Conservation (phyloP, 2,329 filamentous ascomycete genomes). For the Sclerotinia borealis region DNA sequence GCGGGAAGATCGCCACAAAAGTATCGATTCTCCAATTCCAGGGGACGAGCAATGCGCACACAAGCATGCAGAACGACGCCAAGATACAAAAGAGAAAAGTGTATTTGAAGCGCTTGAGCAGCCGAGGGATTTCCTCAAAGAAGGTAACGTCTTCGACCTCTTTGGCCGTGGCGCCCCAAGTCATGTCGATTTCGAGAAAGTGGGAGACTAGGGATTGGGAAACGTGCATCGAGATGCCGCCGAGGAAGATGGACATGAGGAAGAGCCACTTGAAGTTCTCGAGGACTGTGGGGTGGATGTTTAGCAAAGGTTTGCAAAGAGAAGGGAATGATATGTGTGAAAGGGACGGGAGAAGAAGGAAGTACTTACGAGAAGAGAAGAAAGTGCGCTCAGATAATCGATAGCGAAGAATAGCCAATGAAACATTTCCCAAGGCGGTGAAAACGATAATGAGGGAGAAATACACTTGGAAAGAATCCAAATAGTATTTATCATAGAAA, state of each 20-base stretch:
- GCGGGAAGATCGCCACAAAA: slow-evolving; percentile 70
- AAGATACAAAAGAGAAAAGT: slow-evolving; percentile 32
- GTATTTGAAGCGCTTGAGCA: slow-evolving; percentile 66
- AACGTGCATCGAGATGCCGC: slow-evolving; percentile 74
- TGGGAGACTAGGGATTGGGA: slow-evolving; percentile 73
- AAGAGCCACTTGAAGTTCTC: slow-evolving; percentile 71
- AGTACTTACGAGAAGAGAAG: slow-evolving; percentile 1
- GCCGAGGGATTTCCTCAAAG: slow-evolving; percentile 75
- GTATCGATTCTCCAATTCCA: slow-evolving; percentile 60
- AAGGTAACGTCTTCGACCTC: slow-evolving; percentile 78
- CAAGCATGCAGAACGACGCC: slow-evolving; percentile 56
- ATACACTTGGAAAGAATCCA: slow-evolving; percentile 74
- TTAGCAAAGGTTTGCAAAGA: background rate
- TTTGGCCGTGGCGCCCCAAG: slow-evolving; percentile 79
- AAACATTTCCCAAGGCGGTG: slow-evolving; percentile 52
- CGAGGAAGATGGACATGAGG: slow-evolving; percentile 73
- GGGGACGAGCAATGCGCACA: slow-evolving; percentile 59
- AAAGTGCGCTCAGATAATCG: slow-evolving; percentile 53
- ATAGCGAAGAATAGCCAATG: slow-evolving; percentile 67
- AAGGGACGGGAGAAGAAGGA: too few relatives aligned
- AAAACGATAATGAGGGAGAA: slow-evolving; percentile 76
- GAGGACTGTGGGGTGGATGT: slow-evolving; percentile 23
- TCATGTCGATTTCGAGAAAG: slow-evolving; percentile 82
- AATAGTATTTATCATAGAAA: slow-evolving; percentile 72
- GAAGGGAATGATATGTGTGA: background rate